These are phyloP conservation scores for Scenedesmus sp. DNA, from an alignment of 163 green algal species.

Conservation along the genomic window DNA sequence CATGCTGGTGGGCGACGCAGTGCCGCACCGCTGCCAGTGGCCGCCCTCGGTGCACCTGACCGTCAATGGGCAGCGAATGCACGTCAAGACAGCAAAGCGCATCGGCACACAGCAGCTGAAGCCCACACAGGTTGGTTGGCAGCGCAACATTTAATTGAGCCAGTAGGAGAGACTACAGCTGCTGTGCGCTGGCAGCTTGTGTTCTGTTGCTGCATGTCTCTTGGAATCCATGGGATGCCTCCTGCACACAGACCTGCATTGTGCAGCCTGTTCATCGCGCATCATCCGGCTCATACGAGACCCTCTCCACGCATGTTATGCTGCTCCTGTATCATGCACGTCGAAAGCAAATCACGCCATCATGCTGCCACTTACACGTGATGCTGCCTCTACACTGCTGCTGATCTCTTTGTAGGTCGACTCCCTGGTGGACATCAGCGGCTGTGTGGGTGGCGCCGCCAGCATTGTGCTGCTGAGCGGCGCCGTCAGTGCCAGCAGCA, in stretches of 20 bases:
- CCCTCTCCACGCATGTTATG: too few species aligned
- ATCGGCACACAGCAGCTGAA: constrained; percentile 5
- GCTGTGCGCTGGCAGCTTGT: background rate
- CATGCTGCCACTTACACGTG: background rate
- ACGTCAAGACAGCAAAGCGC: constrained; percentile 20
- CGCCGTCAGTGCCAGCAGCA: background rate
- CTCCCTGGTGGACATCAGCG: constrained; percentile 23
- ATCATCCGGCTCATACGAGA: too few species aligned
- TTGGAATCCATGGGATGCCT: too few species aligned
- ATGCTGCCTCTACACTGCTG: background rate
- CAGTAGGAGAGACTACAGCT: background rate
- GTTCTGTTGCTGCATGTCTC: too few species aligned
- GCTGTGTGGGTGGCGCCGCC: background rate
- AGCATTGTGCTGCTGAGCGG: constrained; percentile 14
- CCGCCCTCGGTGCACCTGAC: background rate
- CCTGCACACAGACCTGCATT: background rate
- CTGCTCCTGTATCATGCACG: too few species aligned
- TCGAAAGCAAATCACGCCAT: too few species aligned
- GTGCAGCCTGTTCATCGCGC: too few species aligned
- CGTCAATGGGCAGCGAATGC: constrained; percentile 12
- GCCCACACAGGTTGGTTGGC: background rate
- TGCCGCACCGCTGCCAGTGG: constrained; percentile 43
- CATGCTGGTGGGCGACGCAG: constrained; percentile 29
- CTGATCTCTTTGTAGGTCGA: constrained; percentile 16
- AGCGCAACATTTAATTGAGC: too few species aligned